Base-by-base conservation (phyloP, 495 filamentous ascomycete species). In the Aspergillus saccharolyticus region DNA sequence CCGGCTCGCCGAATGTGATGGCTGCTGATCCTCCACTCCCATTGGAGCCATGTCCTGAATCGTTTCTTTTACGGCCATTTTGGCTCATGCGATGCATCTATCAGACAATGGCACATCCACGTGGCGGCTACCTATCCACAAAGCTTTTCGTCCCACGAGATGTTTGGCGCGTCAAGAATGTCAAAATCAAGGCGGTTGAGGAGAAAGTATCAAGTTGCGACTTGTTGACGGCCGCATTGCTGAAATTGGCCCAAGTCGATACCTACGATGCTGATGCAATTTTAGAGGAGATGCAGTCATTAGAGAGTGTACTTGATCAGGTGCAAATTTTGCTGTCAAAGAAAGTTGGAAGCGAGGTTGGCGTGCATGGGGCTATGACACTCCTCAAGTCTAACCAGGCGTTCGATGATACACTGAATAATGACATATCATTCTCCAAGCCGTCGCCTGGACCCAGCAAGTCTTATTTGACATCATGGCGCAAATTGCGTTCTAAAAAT, bases 131-230 rank as follows among this genome's bases (percentile, higher is more conserved):
- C 68, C 67, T 98, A 17, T 94, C 93, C 25, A 91, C 85, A 24
- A 89, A 89, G 58, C 80, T 97, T 1, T 97, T 97, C 64, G 78
- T 98, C 4, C 95, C 94, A 7, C 81, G 89, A 19, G 92, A 97
- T 61, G 89, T 92, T 14, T 98, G 94, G 94, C 82, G 83, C 28
- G 91, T 97, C 0, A 95, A 94, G 65, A 91, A 90, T 50, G 90
- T 96, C 48, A 97, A 96, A 69, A 74, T 98, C 17, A 92, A 90
- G 72, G 85, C 81, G 39, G 61, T 97, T 16, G 94, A 98, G 52
- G 94, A 98, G 59, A 98, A 98, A 73, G 87, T 97, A 25, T 83
- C 90, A n/a, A 89, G 88, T 54, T 97, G 92, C 62, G 95, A 98
- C 66, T 77, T 91, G 39, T 77, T 98, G 42, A 97, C 92, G 8